Base-by-base conservation (phyloP, 2,329 filamentous ascomycete species). In the Didymella glomerata region DNA sequence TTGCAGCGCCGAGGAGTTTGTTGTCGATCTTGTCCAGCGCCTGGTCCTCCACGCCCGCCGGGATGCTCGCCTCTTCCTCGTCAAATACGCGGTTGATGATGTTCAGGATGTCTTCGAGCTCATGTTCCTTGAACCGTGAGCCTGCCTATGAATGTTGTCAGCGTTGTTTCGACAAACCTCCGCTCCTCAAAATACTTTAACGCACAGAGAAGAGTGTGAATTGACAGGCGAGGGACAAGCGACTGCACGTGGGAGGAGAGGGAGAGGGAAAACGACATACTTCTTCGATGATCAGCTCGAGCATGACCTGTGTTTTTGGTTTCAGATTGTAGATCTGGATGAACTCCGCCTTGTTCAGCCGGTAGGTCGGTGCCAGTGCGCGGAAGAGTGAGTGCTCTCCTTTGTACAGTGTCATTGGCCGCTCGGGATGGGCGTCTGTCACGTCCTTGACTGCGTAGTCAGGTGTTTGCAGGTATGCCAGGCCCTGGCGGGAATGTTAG, bases 401-500 rank as follows among this genome's bases (percentile, higher is more conserved):
- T 44, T 70, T 71, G 65, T 77, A 76, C 20, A 74, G 64, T n/a
- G 72, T 76, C 67, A 70, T 68, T 5, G 74, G 72, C 9, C 70
- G 67, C 8, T 48, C 30, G 0, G 72, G 64, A 44, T 73, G 73
- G 16, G 53, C 47, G 6, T 57, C 49, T 18, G 63, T 47, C 7
- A 70, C 57, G 9, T 49, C 51, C n/a, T 61, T 18, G 41, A 68
- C 65, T 28, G 67, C 62, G 41, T 67, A 68, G 62, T 71, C 61
- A 66, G 42, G 69, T 61, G 52, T 74, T 60, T 54, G 76, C 76
- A 69, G 86, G 82, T 64, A 82, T 69, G 61, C 61, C 81, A 81
- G 68, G 85, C 69, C 82, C 85, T 77, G 52, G 36, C 10, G 16
- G 16, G 9, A 18, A 16, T 3, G 4, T 32, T 32, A 32, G 30